A percentile compares a stretch with the other conserved stretches of the same genome.
These are phyloP conservation scores for Mycena olivaceomarginata DNA, from an alignment of 768 basidiomycete species.

Conservation along the genomic window DNA sequence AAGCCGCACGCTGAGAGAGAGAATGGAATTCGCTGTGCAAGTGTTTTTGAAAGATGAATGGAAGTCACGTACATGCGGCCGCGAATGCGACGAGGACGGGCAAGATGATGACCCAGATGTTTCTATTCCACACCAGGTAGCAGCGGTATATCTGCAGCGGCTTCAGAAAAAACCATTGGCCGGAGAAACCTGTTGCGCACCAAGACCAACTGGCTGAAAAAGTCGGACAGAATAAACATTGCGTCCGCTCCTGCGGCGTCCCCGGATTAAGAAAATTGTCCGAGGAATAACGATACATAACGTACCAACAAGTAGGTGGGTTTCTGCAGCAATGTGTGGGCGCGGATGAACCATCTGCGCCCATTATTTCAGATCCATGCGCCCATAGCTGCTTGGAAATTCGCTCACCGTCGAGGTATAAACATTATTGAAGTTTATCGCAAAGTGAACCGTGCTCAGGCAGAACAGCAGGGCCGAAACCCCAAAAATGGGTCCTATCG, in stretches of 20 bases:
- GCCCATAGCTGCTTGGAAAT: too few species aligned
- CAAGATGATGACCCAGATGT: not conserved
- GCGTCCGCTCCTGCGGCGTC: not conserved
- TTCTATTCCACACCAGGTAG: not conserved
- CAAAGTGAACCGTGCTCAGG: not conserved
- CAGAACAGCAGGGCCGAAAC: not conserved
- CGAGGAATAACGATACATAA: not conserved
- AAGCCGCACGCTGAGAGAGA: not conserved
- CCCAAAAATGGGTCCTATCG: not conserved
- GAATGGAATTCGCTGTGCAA: too few species aligned
- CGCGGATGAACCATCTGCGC: not conserved
- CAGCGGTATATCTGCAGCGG: not conserved
- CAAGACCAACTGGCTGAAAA: not conserved
- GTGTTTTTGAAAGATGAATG: too few species aligned
- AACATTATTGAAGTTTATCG: not conserved
- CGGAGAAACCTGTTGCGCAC: not conserved
- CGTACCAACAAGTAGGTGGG: not conserved
- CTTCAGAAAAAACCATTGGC: not conserved
- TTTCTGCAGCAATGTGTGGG: not conserved
- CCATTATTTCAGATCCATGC: too few species aligned
- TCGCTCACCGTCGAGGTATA: not conserved
- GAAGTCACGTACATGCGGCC: not conserved
- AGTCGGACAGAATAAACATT: not conserved
- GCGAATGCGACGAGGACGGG: not conserved
- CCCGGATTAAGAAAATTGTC: not conserved